Percentiles rank a stretch among this genome's conserved stretches.
phyloP scores from a whole-genome alignment of 1,284 basidiomycete genomes.

The Boletus sp. region DNA sequence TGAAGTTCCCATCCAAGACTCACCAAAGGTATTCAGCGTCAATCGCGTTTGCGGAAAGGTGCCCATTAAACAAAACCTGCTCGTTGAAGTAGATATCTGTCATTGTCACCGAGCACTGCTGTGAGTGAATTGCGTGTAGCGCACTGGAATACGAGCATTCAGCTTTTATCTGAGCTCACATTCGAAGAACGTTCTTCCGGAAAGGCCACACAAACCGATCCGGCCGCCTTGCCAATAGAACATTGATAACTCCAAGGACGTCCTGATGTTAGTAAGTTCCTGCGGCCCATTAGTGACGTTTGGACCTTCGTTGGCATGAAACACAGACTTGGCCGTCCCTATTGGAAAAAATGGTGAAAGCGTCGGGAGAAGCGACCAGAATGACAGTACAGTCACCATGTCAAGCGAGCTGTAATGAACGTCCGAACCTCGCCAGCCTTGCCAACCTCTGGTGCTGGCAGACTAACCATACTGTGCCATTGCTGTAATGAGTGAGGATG shows the following conservation, averaged over 20 bases:
- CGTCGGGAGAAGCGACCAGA: not conserved
- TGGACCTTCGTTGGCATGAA: not conserved
- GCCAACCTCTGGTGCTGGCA: not conserved
- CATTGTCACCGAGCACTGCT: conserved; percentile 6
- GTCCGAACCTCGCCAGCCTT: not conserved
- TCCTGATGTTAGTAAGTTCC: too few relatives aligned
- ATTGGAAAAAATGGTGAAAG: too few relatives aligned
- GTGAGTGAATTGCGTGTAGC: not conserved
- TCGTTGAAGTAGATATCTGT: not conserved
- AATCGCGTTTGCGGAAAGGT: not conserved
- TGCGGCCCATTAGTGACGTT: too few relatives aligned
- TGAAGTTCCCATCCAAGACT: not conserved
- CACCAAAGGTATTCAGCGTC: conserved; percentile 1
- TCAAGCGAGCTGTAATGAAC: not conserved
- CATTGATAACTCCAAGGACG: too few relatives aligned
- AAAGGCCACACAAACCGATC: not conserved
- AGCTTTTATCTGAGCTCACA: conserved; percentile 16
- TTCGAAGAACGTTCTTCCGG: not conserved
- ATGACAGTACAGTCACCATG: not conserved
- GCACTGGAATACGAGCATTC: not conserved
- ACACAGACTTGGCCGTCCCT: too few relatives aligned
- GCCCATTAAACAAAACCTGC: not conserved
- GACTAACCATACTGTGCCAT: not conserved
- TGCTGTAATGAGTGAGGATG: not conserved
- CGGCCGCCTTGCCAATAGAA: conserved; percentile 12